phyloP scores from a whole-genome alignment of 352 stramenopile genomes.

The Pythium scleroteichum region DNA sequence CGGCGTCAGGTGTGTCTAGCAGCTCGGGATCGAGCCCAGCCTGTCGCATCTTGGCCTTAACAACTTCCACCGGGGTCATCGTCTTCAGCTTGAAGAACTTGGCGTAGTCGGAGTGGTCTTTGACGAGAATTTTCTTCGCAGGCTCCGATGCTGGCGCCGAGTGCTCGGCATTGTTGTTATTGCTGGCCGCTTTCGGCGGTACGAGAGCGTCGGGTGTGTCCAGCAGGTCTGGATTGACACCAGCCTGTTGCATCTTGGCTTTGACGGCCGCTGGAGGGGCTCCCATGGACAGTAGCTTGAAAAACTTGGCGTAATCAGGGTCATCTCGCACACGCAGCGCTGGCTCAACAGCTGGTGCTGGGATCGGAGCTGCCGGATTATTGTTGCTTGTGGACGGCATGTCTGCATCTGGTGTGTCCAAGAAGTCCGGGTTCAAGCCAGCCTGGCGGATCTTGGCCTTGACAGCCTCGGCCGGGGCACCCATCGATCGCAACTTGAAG shows the following conservation, averaged over 20 bases:
- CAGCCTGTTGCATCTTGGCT: conserved; percentile 68
- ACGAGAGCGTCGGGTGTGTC: conserved; percentile 62
- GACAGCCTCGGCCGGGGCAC: conserved; percentile 45
- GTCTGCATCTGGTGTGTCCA: conserved; percentile 59
- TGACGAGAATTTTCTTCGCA: conserved; percentile 39
- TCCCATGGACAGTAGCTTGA: conserved; percentile 67
- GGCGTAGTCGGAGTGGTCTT: conserved; percentile 59
- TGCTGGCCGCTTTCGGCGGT: conserved; percentile 15
- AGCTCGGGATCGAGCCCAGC: conserved; percentile 53
- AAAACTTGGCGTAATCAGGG: conserved; percentile 47
- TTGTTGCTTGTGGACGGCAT: background rate
- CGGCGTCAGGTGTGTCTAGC: conserved; percentile 67
- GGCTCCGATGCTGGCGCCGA: conserved; percentile 10
- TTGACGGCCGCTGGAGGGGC: conserved; percentile 58
- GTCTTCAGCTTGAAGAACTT: conserved; percentile 79
- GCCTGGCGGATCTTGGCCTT: conserved; percentile 66
- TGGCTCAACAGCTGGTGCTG: background rate
- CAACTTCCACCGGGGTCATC: conserved; percentile 53
- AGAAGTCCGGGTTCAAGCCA: conserved; percentile 45
- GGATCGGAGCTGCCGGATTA: background rate
- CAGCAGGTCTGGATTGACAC: conserved; percentile 53
- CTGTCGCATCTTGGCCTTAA: conserved; percentile 66
- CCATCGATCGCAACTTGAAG: conserved; percentile 63
- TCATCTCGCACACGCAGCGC: conserved; percentile 17
- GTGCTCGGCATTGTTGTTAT: conserved; percentile 21